Conservation (phyloP, 2,329 filamentous ascomycete species). For the Pleoardoris graminearum region DNA sequence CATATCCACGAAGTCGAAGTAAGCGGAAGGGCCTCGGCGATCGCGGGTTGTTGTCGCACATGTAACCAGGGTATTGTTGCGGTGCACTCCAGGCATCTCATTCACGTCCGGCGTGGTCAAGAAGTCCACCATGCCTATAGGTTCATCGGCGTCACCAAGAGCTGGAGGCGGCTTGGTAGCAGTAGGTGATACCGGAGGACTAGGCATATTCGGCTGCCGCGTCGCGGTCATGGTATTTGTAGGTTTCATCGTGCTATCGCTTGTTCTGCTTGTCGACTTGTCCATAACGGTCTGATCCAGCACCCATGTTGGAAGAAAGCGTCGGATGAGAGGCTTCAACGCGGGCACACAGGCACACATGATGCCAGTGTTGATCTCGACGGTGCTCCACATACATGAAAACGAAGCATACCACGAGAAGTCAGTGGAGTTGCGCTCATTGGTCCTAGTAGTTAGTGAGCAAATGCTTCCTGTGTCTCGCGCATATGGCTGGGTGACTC, state of each 20-base stretch:
- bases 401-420: constrained; percentile 74
- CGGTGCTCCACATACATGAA: constrained; percentile 90
- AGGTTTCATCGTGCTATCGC: constrained; percentile 33
- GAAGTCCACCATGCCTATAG: constrained; percentile 58
- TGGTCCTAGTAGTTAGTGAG: constrained; percentile 13
- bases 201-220: constrained; percentile 23
- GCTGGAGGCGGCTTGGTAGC: constrained; percentile 25
- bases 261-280: constrained; percentile 30
- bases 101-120: constrained; percentile 54
- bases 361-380: constrained; percentile 90
- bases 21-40: constrained; percentile 49
- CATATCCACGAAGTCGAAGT: constrained; percentile 80
- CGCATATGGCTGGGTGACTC: constrained; percentile 30
- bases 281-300: constrained; percentile 50
- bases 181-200: constrained; percentile 29
- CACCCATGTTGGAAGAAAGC: constrained; percentile 61
- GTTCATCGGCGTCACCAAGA: constrained; percentile 25
- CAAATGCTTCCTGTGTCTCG: constrained; percentile 18
- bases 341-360: constrained; percentile 92
- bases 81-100: constrained; percentile 39
- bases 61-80: constrained; percentile 42
- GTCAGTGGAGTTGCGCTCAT: constrained; percentile 51
- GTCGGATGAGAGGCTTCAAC: constrained; percentile 79
- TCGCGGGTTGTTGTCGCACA: constrained; percentile 28
- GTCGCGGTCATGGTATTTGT: constrained; percentile 28